Base-by-base conservation (phyloP, 345 rosid species). In the Euphorbia pulcherrima region DNA sequence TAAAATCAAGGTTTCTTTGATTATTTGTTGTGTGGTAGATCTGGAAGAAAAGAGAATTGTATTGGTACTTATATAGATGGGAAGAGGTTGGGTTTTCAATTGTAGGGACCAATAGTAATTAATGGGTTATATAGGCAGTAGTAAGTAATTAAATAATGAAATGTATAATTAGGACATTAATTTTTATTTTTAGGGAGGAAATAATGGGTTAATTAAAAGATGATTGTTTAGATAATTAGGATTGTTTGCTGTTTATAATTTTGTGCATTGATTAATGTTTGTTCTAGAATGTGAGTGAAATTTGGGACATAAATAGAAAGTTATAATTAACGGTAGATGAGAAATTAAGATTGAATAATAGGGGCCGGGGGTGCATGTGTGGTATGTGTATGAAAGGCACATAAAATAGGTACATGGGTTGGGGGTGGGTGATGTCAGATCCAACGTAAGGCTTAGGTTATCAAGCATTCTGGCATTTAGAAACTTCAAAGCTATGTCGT, bases 401-500 rank as follows among this genome's bases (percentile, higher is more conserved):
- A 7, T 33, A 3, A 2, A 33, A 33, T 7, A 33, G 4, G 37
- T 2, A 33, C 37, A 33, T 33, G 37, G 3, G 37, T 33, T 33
- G 7, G 37, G 37, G 63, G 20, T 7, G 29, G 74, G 44, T 71
- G 74, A 71, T 53, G 69, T 64, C 74, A 71, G 24, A 20, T 63
- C 47, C 57, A 46, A 64, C 68, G 69, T 63, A 41, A 63, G 62
- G 74, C 74, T 71, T 63, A 71, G 52, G 63, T 54, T 54, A 26
- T 52, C 68, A 28, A 18, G 41, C 11, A 17, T 23, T 4, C 5
- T 8, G 1, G 20, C n/a, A n/a, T n/a, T n/a, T n/a, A n/a, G n/a
- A n/a, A n/a, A n/a, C n/a, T n/a, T n/a, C n/a, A n/a, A n/a, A n/a
- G n/a, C n/a, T n/a, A n/a, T n/a, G n/a, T n/a, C n/a, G n/a, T n/a